Evolutionary conservation across 352 stramenopile species (phyloP).

Genomic region (Hyaloperonospora arabidopsidis): DNA sequence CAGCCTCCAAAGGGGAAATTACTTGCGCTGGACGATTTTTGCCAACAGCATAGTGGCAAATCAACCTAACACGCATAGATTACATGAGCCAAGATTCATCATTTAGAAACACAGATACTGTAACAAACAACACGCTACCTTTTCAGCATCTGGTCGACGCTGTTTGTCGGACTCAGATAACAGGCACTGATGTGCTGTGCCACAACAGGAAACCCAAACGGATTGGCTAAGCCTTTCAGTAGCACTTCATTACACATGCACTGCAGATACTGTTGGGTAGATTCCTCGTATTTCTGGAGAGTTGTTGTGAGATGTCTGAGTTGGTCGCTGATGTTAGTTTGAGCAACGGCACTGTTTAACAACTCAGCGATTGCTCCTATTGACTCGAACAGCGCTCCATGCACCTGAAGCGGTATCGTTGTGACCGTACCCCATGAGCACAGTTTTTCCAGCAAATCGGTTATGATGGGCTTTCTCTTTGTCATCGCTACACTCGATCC

Average conservation of each 20-base stretch:
- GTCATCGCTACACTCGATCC: slow-evolving; percentile 29
- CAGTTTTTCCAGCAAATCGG: slow-evolving; percentile 48
- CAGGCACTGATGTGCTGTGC: slow-evolving; percentile 71
- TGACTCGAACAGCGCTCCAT: slow-evolving; percentile 75
- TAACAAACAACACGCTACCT: slow-evolving; percentile 24
- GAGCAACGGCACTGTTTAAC: slow-evolving; percentile 39
- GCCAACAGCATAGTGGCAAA: slow-evolving; percentile 40
- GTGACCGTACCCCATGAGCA: slow-evolving; percentile 50
- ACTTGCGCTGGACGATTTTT: slow-evolving; percentile 40
- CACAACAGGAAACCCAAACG: slow-evolving; percentile 71
- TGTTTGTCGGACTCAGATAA: slow-evolving; percentile 54
- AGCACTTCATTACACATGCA: slow-evolving; percentile 66
- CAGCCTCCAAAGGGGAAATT: slow-evolving; percentile 50
- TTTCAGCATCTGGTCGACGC: slow-evolving; percentile 62
- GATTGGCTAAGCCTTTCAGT: slow-evolving; percentile 62
- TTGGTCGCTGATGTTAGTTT: slow-evolving; percentile 19
- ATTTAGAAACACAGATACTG: neutral
- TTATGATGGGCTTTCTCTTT: slow-evolving; percentile 51
- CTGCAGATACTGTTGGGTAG: slow-evolving; percentile 50
- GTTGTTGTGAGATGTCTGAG: slow-evolving; percentile 29
- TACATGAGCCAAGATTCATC: slow-evolving; percentile 8
- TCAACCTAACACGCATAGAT: slow-evolving; percentile 29
- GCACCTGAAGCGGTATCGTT: slow-evolving; percentile 71
- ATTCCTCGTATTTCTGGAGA: slow-evolving; percentile 43
- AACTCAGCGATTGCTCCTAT: slow-evolving; percentile 70